phyloP scores from a whole-genome alignment of 495 filamentous ascomycete genomes.

The Evernia prunastri region DNA sequence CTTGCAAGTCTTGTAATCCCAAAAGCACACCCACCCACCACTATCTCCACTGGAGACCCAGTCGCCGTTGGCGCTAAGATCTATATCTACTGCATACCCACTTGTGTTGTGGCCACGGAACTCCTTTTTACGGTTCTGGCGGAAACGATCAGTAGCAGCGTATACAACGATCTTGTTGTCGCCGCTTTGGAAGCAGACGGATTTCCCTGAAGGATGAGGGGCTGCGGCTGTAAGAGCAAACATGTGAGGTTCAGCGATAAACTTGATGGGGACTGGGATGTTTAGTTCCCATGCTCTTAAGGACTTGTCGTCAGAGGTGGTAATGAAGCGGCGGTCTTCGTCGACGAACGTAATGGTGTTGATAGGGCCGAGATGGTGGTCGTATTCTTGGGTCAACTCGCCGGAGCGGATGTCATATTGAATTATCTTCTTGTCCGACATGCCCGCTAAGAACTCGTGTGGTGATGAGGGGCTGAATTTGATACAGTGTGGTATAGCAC shows the following conservation, averaged over 20 bases:
- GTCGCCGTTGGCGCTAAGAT: conserved; percentile 82
- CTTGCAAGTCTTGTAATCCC: conserved; percentile 98
- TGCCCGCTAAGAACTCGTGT: conserved; percentile 89
- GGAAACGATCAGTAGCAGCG: conserved; percentile 86
- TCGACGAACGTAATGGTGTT: conserved; percentile 98
- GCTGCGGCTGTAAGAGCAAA: conserved; percentile 79
- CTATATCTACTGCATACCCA: conserved; percentile 86
- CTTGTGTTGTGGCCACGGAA: conserved; percentile 95
- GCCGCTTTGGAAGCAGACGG: conserved; percentile 81
- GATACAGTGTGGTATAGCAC: conserved; percentile 92
- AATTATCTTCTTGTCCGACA: conserved; percentile 97
- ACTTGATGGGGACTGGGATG: conserved; percentile 85
- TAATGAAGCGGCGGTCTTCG: conserved; percentile 91
- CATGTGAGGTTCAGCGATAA: conserved; percentile 95
- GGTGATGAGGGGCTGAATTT: conserved; percentile 77
- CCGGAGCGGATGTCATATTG: conserved; percentile 88
- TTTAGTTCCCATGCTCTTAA: conserved; percentile 96
- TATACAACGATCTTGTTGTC: conserved; percentile 98
- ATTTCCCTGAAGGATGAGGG: conserved; percentile 81
- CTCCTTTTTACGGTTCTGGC: conserved; percentile 92
- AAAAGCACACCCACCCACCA: conserved; percentile 86
- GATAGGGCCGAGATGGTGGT: conserved; percentile 93
- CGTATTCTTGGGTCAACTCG: conserved; percentile 92
- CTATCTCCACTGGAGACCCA: conserved; percentile 79
- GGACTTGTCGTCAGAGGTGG: conserved; percentile 93